Base-by-base conservation (phyloP, 2,329 filamentous ascomycete genomes). In the Lasiodiplodia sp. region DNA sequence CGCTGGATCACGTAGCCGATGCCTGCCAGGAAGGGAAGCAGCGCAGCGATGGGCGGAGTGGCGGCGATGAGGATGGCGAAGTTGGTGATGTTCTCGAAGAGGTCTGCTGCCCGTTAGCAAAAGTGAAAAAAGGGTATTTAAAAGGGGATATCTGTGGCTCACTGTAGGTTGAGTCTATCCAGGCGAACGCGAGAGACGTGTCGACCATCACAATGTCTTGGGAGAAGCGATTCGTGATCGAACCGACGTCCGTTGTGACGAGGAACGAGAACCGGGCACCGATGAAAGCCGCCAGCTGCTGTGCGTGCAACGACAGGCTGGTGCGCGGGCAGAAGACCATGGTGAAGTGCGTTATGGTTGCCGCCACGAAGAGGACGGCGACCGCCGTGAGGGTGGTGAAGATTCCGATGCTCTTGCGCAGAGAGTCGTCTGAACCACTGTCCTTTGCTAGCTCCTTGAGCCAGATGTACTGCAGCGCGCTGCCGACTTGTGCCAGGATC, bases 151-250 rank as follows among this genome's bases (percentile, higher is more conserved):
- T 34, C 31, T 37, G 34, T 25, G 28, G 28, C 31, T 38, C 34
- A 58, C 28, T 44, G 23, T n/a, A 21, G 14, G 40, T 51, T 25
- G 76, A 77, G 38, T 79, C 77, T 6, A 78, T 68, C n/a, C 75
- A 75, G 16, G 76, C 68, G 31, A 78, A 69, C 3, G 80, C 79
- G 8, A 85, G 72, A 56, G 82, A 78, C 69, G 76, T 79, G 62
- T 85, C 83, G 16, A 84, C 81, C n/a, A 85, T 73, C 65, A 79
- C 75, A 4, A 85, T 74, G 73, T 85, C 83, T 69, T 84, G 83
- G n/a, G 78, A 81, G 72, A 85, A 85, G 25, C 81, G 74, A 69
- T 85, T 85, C n/a, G 81, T 75, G 2, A 79, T 82, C 16, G 81
- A 76, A n/a, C 83, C 83, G 14, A 79, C 80, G 70, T 84, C 82